Evolutionary conservation across 805 yeast species (phyloP).

Genomic region (Cyberlindnera nakhonratchasimensis): DNA sequence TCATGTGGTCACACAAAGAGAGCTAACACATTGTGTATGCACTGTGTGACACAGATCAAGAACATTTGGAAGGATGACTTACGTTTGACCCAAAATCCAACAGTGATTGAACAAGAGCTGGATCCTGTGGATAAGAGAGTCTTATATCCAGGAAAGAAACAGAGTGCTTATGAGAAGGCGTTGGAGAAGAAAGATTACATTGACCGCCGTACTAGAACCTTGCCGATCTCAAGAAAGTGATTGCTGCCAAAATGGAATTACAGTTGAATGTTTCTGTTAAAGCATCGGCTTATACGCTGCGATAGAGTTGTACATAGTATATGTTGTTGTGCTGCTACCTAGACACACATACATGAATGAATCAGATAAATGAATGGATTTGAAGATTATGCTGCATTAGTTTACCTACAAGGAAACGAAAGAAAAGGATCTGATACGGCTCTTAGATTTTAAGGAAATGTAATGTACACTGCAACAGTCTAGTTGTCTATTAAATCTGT

Average conservation of each 20-base stretch:
- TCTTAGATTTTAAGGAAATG: no score
- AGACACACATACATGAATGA: no score
- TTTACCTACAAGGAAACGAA: no score
- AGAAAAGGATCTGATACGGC: no score
- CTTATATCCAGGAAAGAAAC: constrained; percentile 70
- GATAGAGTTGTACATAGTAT: no score
- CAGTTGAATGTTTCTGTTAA: no score
- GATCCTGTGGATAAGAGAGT: constrained; percentile 61
- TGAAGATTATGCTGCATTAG: no score
- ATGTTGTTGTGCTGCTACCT: no score
- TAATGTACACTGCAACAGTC: no score
- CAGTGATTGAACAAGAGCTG: constrained; percentile 28
- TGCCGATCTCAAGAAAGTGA: constrained; percentile 44
- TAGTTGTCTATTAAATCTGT: not conserved
- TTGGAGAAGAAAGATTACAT: constrained; percentile 54
- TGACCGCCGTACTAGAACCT: constrained; percentile 49
- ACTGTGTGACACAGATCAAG: constrained; percentile 81
- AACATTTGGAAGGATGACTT: constrained; percentile 58
- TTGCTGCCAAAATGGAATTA: no score
- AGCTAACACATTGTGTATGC: constrained; percentile 88
- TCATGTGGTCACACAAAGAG: constrained; percentile 92
- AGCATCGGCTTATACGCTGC: no score
- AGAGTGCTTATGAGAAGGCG: constrained; percentile 41
- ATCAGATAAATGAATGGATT: no score
- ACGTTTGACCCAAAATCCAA: constrained; percentile 26